Evolutionary conservation across 2,329 filamentous ascomycete species (phyloP).

Genomic region (Aspergillus aculeatus): DNA sequence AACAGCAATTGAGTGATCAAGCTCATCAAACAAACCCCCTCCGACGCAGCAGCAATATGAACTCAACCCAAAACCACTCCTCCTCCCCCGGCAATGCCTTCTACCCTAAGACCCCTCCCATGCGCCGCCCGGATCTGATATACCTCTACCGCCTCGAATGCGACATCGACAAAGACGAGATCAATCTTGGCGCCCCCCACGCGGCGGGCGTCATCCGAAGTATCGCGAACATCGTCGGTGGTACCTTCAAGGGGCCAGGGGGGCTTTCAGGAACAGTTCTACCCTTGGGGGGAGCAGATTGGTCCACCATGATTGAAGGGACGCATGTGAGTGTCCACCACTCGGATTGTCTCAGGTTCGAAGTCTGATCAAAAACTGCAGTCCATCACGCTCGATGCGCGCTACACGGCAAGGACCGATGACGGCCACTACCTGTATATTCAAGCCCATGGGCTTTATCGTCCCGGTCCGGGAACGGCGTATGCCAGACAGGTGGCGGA

Average conservation of each 20-base stretch:
- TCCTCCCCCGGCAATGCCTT: constrained; percentile 19
- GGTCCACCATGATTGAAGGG: constrained; percentile 25
- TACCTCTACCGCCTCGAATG: constrained; percentile 28
- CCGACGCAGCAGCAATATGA: neutral
- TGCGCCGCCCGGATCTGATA: constrained; percentile 23
- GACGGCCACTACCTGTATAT: constrained; percentile 25
- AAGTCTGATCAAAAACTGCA: constrained; percentile 10
- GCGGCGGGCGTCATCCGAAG: constrained; percentile 20
- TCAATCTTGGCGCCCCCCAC: constrained; percentile 24
- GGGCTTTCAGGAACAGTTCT: constrained; percentile 22
- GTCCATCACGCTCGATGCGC: constrained; percentile 26
- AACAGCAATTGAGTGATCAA: neutral
- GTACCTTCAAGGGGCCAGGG: constrained; percentile 24
- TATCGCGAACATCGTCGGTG: constrained; percentile 23
- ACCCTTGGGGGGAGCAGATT: constrained; percentile 24
- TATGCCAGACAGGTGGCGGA: constrained; percentile 23
- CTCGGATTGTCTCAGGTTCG: constrained; percentile 3
- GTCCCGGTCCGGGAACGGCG: constrained; percentile 22
- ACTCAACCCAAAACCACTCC: constrained; percentile 5
- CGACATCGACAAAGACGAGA: constrained; percentile 23
- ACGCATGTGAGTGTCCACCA: constrained; percentile 18
- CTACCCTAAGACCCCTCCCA: constrained; percentile 22
- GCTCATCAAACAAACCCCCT: neutral
- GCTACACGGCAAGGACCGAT: constrained; percentile 23
- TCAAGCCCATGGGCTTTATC: constrained; percentile 27